Percentiles rank a stretch among this genome's conserved stretches.
These are phyloP conservation scores for Ilyonectria mors-panacis DNA, from an alignment of 2,329 filamentous ascomycete genomes.

Conservation along the genomic window DNA sequence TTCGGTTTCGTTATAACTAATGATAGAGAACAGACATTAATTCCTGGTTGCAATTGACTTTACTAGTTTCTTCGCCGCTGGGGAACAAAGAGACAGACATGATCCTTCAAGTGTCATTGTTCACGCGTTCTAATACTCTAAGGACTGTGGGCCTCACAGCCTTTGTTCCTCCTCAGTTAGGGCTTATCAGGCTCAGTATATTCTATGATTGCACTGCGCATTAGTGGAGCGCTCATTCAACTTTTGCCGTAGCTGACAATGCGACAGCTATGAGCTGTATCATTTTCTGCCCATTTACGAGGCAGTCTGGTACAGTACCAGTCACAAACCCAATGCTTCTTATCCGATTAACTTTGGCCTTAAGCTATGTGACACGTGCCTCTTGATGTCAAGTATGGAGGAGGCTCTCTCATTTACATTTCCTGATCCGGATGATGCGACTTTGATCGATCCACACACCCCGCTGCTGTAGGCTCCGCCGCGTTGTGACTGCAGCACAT, in stretches of 20 bases:
- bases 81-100: no score
- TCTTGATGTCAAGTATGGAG: neutral
- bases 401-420: constrained; percentile 1
- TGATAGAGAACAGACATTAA: no score
- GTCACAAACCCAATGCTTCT: neutral
- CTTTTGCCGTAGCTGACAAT: neutral
- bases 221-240: neutral
- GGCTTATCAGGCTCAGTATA: neutral
- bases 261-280: no score
- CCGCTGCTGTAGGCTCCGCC: neutral
- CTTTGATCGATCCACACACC: neutral
- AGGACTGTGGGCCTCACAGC: no score
- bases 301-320: neutral
- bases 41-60: no score
- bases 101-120: no score
- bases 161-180: no score
- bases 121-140: no score
- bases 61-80: no score
- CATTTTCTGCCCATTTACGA: neutral
- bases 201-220: neutral
- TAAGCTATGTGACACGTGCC: neutral
- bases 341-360: neutral
- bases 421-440: constrained; percentile 4
- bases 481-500: no score
- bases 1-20: no score